These are phyloP conservation scores for Glebionis coronaria DNA, from an alignment of 129 eudicot species.

Conservation along the genomic window DNA sequence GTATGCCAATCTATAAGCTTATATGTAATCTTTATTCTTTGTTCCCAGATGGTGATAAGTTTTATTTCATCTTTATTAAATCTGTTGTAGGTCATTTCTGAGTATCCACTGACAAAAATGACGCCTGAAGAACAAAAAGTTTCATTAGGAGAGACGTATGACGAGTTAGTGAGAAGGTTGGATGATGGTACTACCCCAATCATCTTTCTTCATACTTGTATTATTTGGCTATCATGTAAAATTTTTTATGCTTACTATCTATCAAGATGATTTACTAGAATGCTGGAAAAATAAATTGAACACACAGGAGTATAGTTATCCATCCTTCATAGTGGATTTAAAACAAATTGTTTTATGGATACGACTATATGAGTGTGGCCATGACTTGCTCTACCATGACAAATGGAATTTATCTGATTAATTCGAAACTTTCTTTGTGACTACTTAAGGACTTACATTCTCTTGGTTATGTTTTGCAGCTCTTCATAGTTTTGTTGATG, in stretches of 20 bases:
- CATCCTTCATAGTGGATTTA: too few species aligned
- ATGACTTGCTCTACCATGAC: too few species aligned
- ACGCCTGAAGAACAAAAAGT: slow-evolving; percentile 54
- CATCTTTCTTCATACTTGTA: slow-evolving; percentile 20
- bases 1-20: slow-evolving; percentile 36
- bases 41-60: background rate
- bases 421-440: background rate
- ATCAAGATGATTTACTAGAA: too few species aligned
- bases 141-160: slow-evolving; percentile 65
- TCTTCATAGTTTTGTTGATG: slow-evolving; percentile 72
- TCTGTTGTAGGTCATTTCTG: slow-evolving; percentile 59
- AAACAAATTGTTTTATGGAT: too few species aligned
- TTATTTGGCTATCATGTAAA: background rate
- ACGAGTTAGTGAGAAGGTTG: slow-evolving; percentile 85
- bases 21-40: background rate
- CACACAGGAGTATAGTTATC: too few species aligned
- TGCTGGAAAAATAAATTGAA: too few species aligned
- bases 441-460: slow-evolving; percentile 1
- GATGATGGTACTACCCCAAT: slow-evolving; percentile 81
- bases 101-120: slow-evolving; percentile 71
- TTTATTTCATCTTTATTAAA: background rate
- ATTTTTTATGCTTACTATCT: background rate
- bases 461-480: slow-evolving; percentile 47
- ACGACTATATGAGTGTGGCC: too few species aligned
- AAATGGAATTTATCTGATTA: background rate